Conservation (phyloP, 768 basidiomycete genomes). For the Gloeostereum incarnatum region DNA sequence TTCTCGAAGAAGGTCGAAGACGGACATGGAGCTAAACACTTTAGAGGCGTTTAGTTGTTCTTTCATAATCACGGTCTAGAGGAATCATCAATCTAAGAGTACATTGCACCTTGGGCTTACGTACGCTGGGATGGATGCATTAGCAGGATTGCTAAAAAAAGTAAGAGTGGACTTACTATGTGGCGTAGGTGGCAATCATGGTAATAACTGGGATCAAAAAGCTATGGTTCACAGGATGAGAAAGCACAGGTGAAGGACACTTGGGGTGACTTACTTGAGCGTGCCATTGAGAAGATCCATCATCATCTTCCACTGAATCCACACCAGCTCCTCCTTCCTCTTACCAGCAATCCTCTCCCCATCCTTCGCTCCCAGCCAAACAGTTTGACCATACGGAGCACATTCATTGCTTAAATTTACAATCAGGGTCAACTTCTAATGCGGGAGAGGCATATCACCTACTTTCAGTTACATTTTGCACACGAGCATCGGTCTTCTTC, state of each 20-base stretch:
- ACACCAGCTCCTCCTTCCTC: conserved; percentile 35
- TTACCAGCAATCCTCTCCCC: conserved; percentile 27
- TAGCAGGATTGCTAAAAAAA: neutral
- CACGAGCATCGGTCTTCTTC: conserved; percentile 34
- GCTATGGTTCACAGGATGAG: too few relatives aligned
- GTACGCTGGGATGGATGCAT: conserved; percentile 9
- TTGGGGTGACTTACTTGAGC: conserved; percentile 28
- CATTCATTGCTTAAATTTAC: conserved; percentile 25
- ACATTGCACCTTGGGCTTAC: conserved; percentile 17
- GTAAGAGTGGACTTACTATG: conserved; percentile 9
- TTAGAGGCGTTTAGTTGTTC: conserved; percentile 6
- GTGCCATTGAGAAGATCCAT: conserved; percentile 25
- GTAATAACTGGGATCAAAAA: conserved; percentile 35
- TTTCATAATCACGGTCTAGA: conserved; percentile 5
- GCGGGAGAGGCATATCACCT: conserved; percentile 18
- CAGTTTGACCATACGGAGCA: conserved; percentile 42
- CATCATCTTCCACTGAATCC: conserved; percentile 27
- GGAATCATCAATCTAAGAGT: conserved; percentile 1
- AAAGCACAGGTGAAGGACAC: too few relatives aligned
- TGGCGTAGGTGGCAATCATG: conserved; percentile 36
- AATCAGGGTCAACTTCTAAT: neutral
- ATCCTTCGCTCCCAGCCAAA: conserved; percentile 43
- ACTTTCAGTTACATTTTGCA: conserved; percentile 36
- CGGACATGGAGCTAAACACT: conserved; percentile 24
- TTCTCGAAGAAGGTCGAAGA: conserved; percentile 36